phyloP scores from a whole-genome alignment of 306 rosid species.

The Castanea crenata region DNA sequence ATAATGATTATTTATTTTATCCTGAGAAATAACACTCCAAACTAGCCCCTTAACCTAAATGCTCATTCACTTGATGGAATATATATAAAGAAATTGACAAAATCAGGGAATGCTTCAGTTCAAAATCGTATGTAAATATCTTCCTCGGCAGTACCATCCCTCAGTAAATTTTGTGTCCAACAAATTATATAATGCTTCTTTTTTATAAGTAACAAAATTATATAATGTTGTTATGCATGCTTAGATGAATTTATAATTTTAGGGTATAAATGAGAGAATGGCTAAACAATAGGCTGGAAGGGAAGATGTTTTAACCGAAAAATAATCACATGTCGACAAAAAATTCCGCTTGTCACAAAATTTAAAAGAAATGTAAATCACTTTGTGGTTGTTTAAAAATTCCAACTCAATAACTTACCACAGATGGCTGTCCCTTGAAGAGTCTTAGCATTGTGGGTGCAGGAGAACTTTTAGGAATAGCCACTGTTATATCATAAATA shows the following conservation, averaged over 20 bases:
- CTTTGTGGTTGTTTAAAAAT: constrained; percentile 2
- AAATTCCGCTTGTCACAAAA: not conserved
- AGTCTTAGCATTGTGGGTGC: constrained; percentile 90
- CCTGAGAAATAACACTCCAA: not conserved
- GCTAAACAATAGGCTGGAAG: not conserved
- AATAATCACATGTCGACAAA: not conserved
- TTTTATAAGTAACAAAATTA: not conserved
- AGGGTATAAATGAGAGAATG: not conserved
- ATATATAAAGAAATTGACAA: not conserved
- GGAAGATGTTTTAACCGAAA: not conserved
- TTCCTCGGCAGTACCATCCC: not conserved
- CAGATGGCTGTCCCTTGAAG: constrained; percentile 80
- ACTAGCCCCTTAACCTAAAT: not conserved
- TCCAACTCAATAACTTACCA: constrained; percentile 53
- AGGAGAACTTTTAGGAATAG: constrained; percentile 78
- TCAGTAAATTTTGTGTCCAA: not conserved
- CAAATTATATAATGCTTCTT: not conserved
- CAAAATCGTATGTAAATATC: not conserved
- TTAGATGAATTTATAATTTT: not conserved
- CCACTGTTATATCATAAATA: constrained; percentile 73
- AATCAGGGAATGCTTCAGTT: not conserved
- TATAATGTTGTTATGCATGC: not conserved
- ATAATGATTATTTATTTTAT: not conserved
- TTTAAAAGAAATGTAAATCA: not conserved
- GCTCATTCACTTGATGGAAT: not conserved